Conservation (phyloP, 2,329 filamentous ascomycete genomes). For the Juglanconis oblonga region DNA sequence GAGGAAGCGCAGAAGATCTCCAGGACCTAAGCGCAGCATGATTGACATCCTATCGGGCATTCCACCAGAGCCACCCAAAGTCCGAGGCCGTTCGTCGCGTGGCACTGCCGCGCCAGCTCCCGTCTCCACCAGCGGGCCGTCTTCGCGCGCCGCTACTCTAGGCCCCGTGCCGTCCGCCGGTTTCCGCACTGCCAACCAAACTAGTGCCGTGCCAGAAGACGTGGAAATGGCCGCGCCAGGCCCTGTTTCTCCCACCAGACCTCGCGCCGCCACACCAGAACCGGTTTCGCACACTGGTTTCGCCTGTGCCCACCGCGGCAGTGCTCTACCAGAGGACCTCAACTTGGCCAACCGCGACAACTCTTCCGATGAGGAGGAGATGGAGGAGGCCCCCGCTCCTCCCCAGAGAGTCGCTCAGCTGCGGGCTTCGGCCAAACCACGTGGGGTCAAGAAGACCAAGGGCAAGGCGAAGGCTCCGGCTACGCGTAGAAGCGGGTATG, state of each 20-base stretch:
- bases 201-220: background rate
- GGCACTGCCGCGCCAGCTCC: background rate
- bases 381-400: background rate
- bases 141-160: background rate
- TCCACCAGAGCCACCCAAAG: background rate
- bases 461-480: background rate
- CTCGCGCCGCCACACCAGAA: background rate
- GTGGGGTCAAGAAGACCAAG: background rate
- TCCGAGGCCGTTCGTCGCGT: background rate
- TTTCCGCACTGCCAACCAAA: background rate
- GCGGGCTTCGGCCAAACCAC: background rate
- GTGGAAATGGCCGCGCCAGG: background rate
- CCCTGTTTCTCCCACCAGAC: background rate
- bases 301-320: background rate
- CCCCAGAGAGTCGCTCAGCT: slow-evolving; percentile 6
- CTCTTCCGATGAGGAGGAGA: background rate
- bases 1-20: background rate
- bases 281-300: background rate
- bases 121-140: background rate
- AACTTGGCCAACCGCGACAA: background rate
- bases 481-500: background rate
- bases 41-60: slow-evolving; percentile 22
- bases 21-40: slow-evolving; percentile 23
- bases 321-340: background rate
- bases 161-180: background rate